Conservation (phyloP, 441 rosid genomes). For the Jatropha podagrica region DNA sequence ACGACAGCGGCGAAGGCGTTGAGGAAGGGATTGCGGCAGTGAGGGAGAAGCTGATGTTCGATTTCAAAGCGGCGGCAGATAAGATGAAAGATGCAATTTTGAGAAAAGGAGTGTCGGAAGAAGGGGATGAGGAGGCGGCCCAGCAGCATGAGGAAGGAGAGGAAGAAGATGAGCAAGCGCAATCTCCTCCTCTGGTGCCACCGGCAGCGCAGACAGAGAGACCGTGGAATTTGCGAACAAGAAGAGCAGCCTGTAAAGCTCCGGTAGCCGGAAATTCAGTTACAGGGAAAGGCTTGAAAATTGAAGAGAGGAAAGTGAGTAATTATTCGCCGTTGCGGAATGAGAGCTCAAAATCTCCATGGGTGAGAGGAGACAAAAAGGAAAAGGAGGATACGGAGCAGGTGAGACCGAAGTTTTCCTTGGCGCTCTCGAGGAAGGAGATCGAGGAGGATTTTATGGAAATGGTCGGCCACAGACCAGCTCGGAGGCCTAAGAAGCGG, state of each 20-base stretch:
- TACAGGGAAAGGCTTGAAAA: conserved; percentile 10
- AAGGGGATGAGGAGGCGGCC: conserved; percentile 23
- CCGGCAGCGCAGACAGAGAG: conserved; percentile 13
- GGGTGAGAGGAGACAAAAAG: conserved; percentile 23
- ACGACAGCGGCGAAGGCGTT: conserved; percentile 23
- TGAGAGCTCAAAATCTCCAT: conserved; percentile 13
- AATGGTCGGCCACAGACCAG: conserved; percentile 50
- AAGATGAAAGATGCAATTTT: conserved; percentile 60
- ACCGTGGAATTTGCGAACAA: conserved; percentile 32
- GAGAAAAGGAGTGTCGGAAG: conserved; percentile 32
- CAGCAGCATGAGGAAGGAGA: conserved; percentile 23
- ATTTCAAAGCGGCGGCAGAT: conserved; percentile 63
- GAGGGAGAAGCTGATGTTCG: conserved; percentile 73
- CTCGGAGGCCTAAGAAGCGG: conserved; percentile 71
- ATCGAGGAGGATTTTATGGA: conserved; percentile 69
- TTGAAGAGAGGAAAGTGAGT: conserved; percentile 1
- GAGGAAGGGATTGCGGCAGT: conserved; percentile 73
- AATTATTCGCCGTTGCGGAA: conserved; percentile 17
- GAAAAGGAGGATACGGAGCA: conserved; percentile 28
- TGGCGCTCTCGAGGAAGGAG: conserved; percentile 61
- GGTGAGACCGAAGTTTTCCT: conserved; percentile 43
- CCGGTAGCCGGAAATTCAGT: conserved; percentile 11
- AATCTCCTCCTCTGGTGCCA: background rate
- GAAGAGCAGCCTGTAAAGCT: conserved; percentile 25
- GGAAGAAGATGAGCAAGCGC: conserved; percentile 23